phyloP scores from a whole-genome alignment of 805 yeast species.

The Tetrapisispora iriomotensis region DNA sequence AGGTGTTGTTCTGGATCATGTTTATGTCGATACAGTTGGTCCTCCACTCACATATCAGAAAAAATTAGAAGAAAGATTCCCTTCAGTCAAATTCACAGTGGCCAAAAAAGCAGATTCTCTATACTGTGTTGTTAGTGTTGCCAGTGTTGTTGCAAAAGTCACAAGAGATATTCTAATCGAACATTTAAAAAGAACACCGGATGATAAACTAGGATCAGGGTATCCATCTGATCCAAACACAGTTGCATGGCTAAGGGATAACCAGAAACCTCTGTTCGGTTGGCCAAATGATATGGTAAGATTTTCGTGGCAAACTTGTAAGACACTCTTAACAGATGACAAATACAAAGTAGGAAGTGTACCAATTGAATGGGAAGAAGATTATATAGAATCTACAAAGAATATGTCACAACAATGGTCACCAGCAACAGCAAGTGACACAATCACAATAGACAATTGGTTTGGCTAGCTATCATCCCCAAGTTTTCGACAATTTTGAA shows the following conservation, averaged over 20 bases:
- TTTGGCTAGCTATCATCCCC: too few relatives aligned
- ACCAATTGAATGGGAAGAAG: constrained; percentile 52
- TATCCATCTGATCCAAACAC: constrained; percentile 93
- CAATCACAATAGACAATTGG: constrained; percentile 24
- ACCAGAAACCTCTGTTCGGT: constrained; percentile 69
- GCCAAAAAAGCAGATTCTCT: constrained; percentile 92
- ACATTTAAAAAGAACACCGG: constrained; percentile 11
- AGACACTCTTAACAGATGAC: constrained; percentile 51
- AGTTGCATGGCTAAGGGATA: constrained; percentile 54
- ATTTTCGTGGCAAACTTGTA: constrained; percentile 91
- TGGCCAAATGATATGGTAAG: constrained; percentile 70
- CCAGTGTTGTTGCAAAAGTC: constrained; percentile 92
- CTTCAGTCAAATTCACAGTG: constrained; percentile 62
- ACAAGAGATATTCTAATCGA: constrained; percentile 61
- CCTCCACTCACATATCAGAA: constrained; percentile 80
- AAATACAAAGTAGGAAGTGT: constrained; percentile 31
- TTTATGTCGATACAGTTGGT: constrained; percentile 93
- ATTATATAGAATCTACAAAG: constrained; percentile 25
- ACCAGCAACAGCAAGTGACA: constrained; percentile 4
- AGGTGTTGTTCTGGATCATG: constrained; percentile 57
- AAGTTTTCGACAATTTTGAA: too few relatives aligned
- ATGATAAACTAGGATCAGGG: constrained; percentile 68
- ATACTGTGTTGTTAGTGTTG: constrained; percentile 87
- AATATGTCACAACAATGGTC: constrained; percentile 22
- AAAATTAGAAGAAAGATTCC: constrained; percentile 62